Base-by-base conservation (phyloP, 768 basidiomycete species). In the Scleroderma citrinum region DNA sequence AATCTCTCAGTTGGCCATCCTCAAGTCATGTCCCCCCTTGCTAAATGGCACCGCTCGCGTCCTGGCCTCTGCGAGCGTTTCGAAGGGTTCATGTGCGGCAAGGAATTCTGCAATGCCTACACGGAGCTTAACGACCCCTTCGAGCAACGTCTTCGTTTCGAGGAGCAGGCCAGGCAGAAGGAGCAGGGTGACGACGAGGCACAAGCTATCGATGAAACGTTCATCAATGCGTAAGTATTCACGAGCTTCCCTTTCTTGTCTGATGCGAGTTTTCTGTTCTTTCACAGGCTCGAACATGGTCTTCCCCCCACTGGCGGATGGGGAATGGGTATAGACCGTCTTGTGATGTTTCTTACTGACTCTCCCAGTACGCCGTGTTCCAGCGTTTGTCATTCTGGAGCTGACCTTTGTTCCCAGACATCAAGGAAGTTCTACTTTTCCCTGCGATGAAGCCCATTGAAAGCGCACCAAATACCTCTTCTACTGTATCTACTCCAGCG, bases 41-140 rank as follows among this genome's bases (percentile, higher is more conserved):
- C 96, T 68, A 99, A 99, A 75, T 91, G 88, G 81, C 94, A 98
- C 69, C 90, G 96, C 55, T 90, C 89, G n/a, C 83, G 91, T 36
- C 91, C 93, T 0, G 96, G 96, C 34, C 78, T 99, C 21, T 98
- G 96, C 69, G 96, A 99, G 69, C 92, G 96, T 16, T 99, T 99
- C 73, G 96, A 99, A 68, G 92, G 83, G 8, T 99, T 99, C 80
- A 80, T 99, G 78, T 95, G 92, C 46, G 92, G 92, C 51, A 94
- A 96, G 77, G 95, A 97, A 71, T 84, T 98, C 69, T 94, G 92
- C 76, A 98, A 99, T 61, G 95, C 96, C 20, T 99, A 99, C 67
- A 99, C 96, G 36, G 96, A 99, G 76, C 80, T 99, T 76, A 99
- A 99, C 72, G 96, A 99, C 71, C 96, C 92, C 1, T 95, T 94